Evolutionary conservation across 2,329 filamentous ascomycete species (phyloP), one percentile per base, ranked within the genome.

Genomic region (Metarhizium guizhouense): DNA sequence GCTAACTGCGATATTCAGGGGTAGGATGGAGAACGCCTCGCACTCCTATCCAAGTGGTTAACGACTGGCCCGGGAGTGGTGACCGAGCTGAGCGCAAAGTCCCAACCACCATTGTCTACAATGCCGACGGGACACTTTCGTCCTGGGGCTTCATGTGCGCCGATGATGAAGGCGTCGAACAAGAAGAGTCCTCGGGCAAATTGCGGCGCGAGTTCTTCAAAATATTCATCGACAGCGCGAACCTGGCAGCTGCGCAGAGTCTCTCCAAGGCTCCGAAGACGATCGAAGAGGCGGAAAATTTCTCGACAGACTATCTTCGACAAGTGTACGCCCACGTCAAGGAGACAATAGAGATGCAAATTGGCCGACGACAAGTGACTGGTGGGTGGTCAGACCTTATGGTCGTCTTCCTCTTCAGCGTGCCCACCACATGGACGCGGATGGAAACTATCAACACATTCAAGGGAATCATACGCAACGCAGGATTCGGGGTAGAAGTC

Each of bases 341-440:
- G 25, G 25, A 25, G 25, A 65, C 70, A 0, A 70, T 77, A 14
- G 73, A 70, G 61, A 67, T 64, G 20, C 68, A 74, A 50, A 68
- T 71, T 5, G 74, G 73, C 0, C 66, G 68, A 30, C 62, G 65
- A 2, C 66, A 32, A 2, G 47, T 69, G 3, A 52, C 62, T 54
- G 65, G 66, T 2, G 72, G 73, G 11, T 80, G 77, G 77, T 62
- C 61, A n/a, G 64, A 63, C 43, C 70, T 78, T 54, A 67, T 67
- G 0, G 74, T 83, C 2, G 73, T 77, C 43, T 83, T 82, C 60
- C 66, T 82, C 8, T 83, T 83, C 65, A 79, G 76, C 49, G 78
- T 81, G 1, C 80, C 80, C 0, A 83, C 80, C 1, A 82, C 80
- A 0, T 83, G 80, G 80, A 72, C 70, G 10, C 75, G 68, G 2